Evolutionary conservation across 805 yeast species (phyloP), one percentile per base, ranked within the genome.

Genomic region (Suhomyces sp.): DNA sequence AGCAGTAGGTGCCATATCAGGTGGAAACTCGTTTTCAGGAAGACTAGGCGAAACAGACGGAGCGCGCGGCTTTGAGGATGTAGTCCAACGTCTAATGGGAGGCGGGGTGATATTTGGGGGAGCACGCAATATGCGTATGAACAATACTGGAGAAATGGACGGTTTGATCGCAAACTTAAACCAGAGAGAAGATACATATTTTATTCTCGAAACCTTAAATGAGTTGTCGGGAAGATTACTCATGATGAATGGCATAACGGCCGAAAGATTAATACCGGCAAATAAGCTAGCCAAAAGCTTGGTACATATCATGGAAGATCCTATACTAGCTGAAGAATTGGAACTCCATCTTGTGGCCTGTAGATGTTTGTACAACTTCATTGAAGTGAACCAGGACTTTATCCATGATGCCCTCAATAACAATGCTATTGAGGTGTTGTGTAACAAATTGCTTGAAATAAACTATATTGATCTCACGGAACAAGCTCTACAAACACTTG

Each of bases 401-500:
- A 79, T 85, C 6, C 78, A 79, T 49, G 80, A 78, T 35, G 85
- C 90, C 3, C 85, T 90, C 2, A 73, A 79, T 19, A 82, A 82
- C 15, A 86, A 87, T 40, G 87, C 86, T 0, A 79, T 91, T 6
- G 85, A 83, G 44, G 83, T 82, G 0, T 73, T 94, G 24, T 82
- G 87, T 58, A 72, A 76, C 5, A 88, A 87, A 55, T 68, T 94
- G 36, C 62, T 81, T 53, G 96, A 90, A 56, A 86, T 93, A 15
- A 83, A 85, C 51, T 92, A 83, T 64, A 92, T 93, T 50, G 99
- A 93, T 65, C 74, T 93, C 50, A 96, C 97, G 0, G 99, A 93
- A 64, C 97, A 92, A 68, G 90, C 91, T 0, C 70, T 91, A 41
- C 92, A 86, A 62, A 84, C 92, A 0, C 70, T 87, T 46, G 92